phyloP scores from a whole-genome alignment of 106 monocot genomes.

The Dendrobium officinale region DNA sequence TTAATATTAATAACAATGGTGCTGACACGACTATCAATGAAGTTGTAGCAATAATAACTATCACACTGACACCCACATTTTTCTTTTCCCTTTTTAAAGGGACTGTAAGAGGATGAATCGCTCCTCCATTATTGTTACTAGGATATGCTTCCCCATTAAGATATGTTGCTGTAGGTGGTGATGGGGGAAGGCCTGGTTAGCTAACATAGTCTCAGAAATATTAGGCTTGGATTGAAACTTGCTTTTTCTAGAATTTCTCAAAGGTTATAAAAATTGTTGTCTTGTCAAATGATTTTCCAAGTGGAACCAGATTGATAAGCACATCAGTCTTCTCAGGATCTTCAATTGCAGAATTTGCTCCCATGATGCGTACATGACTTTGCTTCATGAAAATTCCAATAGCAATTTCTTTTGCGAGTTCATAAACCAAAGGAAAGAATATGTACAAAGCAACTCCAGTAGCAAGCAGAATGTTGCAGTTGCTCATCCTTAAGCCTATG shows the following conservation, averaged over 20 bases:
- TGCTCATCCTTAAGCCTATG: slow-evolving; percentile 88
- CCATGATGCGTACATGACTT: slow-evolving; percentile 88
- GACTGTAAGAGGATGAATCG: too few species aligned
- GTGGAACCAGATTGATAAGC: slow-evolving; percentile 75
- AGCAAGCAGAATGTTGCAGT: slow-evolving; percentile 83
- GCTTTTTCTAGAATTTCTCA: slow-evolving; percentile 78
- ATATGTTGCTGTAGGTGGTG: too few species aligned
- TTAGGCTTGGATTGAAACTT: slow-evolving; percentile 43
- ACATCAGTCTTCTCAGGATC: slow-evolving; percentile 74
- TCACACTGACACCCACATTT: too few species aligned
- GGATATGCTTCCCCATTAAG: too few species aligned
- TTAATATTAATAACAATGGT: too few species aligned
- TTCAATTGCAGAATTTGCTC: slow-evolving; percentile 78
- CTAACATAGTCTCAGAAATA: slow-evolving; percentile 62
- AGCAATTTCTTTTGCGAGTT: slow-evolving; percentile 79
- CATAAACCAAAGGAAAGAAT: slow-evolving; percentile 84
- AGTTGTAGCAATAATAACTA: too few species aligned
- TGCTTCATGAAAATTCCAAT: slow-evolving; percentile 65
- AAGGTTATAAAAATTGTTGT: slow-evolving; percentile 28
- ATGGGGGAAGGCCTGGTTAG: slow-evolving; percentile 42
- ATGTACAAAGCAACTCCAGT: slow-evolving; percentile 42
- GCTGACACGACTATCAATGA: too few species aligned
- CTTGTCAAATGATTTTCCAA: slow-evolving; percentile 52
- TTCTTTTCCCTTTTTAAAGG: too few species aligned
- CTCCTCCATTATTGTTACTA: too few species aligned